Percentiles rank a stretch among this genome's conserved stretches.
Conservation (phyloP, 768 basidiomycete species). For the Podaxis sp. region DNA sequence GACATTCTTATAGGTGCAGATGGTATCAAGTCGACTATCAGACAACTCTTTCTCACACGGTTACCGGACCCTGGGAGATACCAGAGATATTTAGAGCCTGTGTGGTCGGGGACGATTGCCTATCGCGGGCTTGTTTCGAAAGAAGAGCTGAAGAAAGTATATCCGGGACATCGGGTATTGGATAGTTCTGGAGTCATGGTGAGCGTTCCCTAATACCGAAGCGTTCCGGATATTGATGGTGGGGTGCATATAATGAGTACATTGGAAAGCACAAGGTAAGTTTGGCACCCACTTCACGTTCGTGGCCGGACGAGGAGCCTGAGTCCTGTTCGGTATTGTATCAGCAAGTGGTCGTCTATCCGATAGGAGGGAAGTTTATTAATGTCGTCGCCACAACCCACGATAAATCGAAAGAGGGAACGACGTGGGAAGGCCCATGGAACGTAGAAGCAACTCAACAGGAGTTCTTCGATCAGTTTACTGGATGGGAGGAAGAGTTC, state of each 20-base stretch:
- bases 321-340: neutral
- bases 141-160: conserved; percentile 19
- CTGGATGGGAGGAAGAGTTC: conserved; percentile 17
- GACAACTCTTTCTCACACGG: conserved; percentile 11
- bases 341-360: conserved; percentile 47
- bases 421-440: conserved; percentile 19
- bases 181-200: conserved; percentile 19
- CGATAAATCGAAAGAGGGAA: conserved; percentile 14
- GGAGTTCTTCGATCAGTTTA: conserved; percentile 15
- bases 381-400: conserved; percentile 44
- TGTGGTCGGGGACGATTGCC: conserved; percentile 33
- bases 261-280: conserved; percentile 22
- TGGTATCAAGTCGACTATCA: conserved; percentile 22
- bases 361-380: conserved; percentile 45
- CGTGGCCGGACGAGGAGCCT: neutral
- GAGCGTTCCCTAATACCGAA: neutral
- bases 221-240: neutral
- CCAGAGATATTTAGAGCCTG: conserved; percentile 26
- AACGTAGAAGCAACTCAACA: conserved; percentile 13
- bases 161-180: conserved; percentile 23
- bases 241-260: conserved; percentile 13
- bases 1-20: conserved; percentile 34
- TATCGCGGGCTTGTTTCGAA: conserved; percentile 33
- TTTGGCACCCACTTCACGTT: neutral
- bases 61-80: neutral